Evolutionary conservation across 2,329 filamentous ascomycete genomes (phyloP).

Genomic region (Zasmidium citrigriseum): DNA sequence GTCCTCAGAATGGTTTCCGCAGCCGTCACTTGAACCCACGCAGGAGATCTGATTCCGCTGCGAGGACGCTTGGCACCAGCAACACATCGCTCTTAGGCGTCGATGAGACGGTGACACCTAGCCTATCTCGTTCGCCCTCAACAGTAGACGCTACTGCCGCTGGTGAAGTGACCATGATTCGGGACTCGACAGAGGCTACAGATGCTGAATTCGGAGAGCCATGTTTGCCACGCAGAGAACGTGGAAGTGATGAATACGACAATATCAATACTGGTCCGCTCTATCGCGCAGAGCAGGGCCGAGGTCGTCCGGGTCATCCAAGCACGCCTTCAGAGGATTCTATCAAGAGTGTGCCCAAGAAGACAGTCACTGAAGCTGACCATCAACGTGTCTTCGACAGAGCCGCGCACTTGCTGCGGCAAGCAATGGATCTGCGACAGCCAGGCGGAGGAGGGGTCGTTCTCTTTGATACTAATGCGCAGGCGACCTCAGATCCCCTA

Average conservation of each 20-base stretch:
- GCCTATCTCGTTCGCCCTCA: slow-evolving; percentile 1
- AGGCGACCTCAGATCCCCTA: slow-evolving; percentile 15
- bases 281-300: background rate
- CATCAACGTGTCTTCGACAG: slow-evolving; percentile 44
- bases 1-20: slow-evolving; percentile 21
- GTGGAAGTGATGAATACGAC: no score
- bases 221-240: background rate
- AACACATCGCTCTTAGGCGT: background rate
- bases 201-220: background rate
- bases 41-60: slow-evolving; percentile 3
- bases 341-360: background rate
- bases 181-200: background rate
- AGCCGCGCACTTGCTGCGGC: slow-evolving; percentile 49
- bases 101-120: background rate
- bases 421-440: slow-evolving; percentile 46
- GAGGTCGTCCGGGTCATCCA: background rate
- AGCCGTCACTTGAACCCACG: slow-evolving; percentile 13
- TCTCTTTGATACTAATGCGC: slow-evolving; percentile 36
- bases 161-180: background rate
- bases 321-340: background rate
- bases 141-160: background rate
- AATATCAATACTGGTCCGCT: background rate
- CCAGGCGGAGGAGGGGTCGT: slow-evolving; percentile 40
- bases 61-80: background rate
- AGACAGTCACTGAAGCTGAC: slow-evolving; percentile 32